Conservation (phyloP, 148 eudicot species). For the Gaultheria prostrata region DNA sequence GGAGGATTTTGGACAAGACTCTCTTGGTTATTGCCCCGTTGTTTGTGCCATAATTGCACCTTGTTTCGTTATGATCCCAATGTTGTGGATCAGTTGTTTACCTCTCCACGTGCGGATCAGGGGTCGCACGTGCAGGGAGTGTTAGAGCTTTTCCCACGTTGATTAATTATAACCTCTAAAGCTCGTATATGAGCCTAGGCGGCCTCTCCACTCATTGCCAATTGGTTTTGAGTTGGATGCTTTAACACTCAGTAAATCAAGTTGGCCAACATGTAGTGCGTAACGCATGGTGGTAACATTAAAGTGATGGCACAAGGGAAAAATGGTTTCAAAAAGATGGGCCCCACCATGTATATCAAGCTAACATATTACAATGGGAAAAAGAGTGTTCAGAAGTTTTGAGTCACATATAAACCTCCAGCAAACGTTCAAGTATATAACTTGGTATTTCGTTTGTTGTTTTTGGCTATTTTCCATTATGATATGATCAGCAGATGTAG, state of each 20-base stretch:
- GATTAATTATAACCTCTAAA: too few relatives aligned
- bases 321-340: not conserved
- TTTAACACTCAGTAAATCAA: not conserved
- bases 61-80: too few relatives aligned
- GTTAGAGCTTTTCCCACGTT: too few relatives aligned
- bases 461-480: not conserved
- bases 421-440: not conserved
- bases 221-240: too few relatives aligned
- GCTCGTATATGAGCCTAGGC: too few relatives aligned
- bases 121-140: too few relatives aligned
- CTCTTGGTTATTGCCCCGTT: too few relatives aligned
- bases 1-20: too few relatives aligned
- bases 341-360: not conserved
- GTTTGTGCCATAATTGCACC: too few relatives aligned
- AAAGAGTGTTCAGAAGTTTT: not conserved
- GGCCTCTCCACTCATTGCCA: too few relatives aligned
- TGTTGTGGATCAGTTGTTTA: too few relatives aligned
- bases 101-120: too few relatives aligned
- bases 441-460: not conserved
- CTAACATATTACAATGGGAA: not conserved
- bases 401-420: not conserved
- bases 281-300: not conserved
- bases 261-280: not conserved
- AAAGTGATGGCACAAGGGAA: not conserved
- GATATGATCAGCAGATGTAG: not conserved